Evolutionary conservation across 768 basidiomycete species (phyloP).

Genomic region (Lactarius deliciosus): DNA sequence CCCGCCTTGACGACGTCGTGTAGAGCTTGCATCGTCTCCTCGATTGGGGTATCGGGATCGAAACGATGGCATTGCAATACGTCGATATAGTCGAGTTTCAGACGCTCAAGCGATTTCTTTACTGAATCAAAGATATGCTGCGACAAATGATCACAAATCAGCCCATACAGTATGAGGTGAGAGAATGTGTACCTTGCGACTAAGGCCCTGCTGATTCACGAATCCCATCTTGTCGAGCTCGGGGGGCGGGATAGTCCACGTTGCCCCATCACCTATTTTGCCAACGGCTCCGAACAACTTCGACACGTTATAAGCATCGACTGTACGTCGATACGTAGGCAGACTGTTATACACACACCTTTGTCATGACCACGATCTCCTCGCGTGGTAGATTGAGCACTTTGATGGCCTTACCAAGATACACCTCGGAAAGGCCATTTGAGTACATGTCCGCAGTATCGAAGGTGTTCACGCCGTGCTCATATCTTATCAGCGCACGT

Average conservation of each 20-base stretch:
- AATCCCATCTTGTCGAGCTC: conserved; percentile 35
- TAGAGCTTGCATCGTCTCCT: conserved; percentile 38
- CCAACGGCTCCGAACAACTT: conserved; percentile 14
- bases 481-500: conserved; percentile 39
- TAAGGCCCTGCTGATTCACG: conserved; percentile 40
- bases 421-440: conserved; percentile 37
- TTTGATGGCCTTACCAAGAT: conserved; percentile 45
- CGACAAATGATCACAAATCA: neutral
- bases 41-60: conserved; percentile 38
- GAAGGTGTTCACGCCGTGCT: conserved; percentile 64
- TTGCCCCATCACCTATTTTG: neutral
- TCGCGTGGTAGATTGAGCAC: conserved; percentile 41
- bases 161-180: neutral
- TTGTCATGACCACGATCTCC: conserved; percentile 46
- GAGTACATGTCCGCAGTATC: conserved; percentile 50
- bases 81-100: conserved; percentile 77
- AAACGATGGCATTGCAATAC: conserved; percentile 56
- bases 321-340: neutral
- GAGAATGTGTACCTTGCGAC: conserved; percentile 36
- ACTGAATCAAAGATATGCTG: conserved; percentile 74
- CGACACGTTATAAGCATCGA: neutral
- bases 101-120: conserved; percentile 61
- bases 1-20: conserved; percentile 43
- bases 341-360: conserved; percentile 31
- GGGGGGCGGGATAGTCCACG: neutral